Percentiles rank a stretch among this genome's conserved stretches.
phyloP scores from a whole-genome alignment of 495 filamentous ascomycete genomes.

The Glarea lozoyensis region DNA sequence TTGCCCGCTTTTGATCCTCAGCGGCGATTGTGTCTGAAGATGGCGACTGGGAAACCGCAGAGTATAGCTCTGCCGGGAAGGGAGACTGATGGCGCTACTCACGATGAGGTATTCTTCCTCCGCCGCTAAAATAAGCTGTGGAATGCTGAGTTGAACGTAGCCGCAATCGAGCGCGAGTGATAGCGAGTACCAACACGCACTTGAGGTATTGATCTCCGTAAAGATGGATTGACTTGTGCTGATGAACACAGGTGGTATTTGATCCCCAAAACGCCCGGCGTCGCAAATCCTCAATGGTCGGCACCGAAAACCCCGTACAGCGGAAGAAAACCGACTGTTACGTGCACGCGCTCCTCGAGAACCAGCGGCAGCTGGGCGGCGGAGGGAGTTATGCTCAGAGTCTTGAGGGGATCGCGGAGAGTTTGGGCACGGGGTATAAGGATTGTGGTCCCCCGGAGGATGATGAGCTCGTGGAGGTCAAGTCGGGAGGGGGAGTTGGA shows the following conservation, averaged over 20 bases:
- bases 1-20: no score
- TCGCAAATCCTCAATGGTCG: slow-evolving; percentile 75
- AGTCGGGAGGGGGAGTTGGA: slow-evolving; percentile 7
- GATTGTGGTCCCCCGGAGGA: background rate
- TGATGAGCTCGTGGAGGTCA: slow-evolving; percentile 5
- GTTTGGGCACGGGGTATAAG: no score
- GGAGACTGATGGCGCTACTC: slow-evolving; percentile 1
- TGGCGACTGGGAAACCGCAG: no score
- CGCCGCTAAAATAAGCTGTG: background rate
- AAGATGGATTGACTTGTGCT: background rate
- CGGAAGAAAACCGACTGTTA: slow-evolving; percentile 61
- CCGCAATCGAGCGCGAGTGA: slow-evolving; percentile 17
- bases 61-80: no score
- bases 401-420: background rate
- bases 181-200: slow-evolving; percentile 22
- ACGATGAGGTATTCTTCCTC: slow-evolving; percentile 9
- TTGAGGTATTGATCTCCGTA: slow-evolving; percentile 13
- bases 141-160: slow-evolving; percentile 5
- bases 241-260: slow-evolving; percentile 61
- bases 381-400: background rate
- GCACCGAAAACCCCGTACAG: slow-evolving; percentile 38
- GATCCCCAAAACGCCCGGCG: slow-evolving; percentile 61
- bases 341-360: slow-evolving; percentile 72
- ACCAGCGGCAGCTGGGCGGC: slow-evolving; percentile 10
- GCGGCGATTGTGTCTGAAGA: no score